A percentile compares a stretch with the other conserved stretches of the same genome.
phyloP scores from a whole-genome alignment of 1,139 yeast genomes.

The Trichomonascaceae sp. region DNA sequence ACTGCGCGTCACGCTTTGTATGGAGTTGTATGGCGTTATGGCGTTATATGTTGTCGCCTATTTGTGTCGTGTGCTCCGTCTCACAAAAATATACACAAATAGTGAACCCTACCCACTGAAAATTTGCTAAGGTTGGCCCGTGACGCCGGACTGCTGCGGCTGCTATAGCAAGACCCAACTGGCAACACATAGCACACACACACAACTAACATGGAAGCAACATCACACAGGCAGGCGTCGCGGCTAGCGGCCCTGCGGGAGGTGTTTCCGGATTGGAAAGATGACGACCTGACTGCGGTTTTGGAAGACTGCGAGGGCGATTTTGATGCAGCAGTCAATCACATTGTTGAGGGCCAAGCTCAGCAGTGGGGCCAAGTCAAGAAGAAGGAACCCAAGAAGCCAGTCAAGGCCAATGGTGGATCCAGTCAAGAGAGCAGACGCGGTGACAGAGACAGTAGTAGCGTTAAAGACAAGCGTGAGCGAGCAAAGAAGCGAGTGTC shows the following conservation, averaged over 20 bases:
- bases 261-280: constrained; percentile 91
- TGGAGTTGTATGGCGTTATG: too few relatives aligned
- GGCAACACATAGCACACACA: too few relatives aligned
- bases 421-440: constrained; percentile 6
- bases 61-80: too few relatives aligned
- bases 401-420: constrained; percentile 24
- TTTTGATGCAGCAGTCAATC: constrained; percentile 68
- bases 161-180: too few relatives aligned
- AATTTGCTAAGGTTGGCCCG: too few relatives aligned
- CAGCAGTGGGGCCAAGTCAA: constrained; percentile 52
- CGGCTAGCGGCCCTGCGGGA: constrained; percentile 50
- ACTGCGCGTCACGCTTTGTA: too few relatives aligned
- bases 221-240: too few relatives aligned
- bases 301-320: constrained; percentile 63
- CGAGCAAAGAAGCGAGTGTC: constrained; percentile 9
- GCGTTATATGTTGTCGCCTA: too few relatives aligned
- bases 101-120: too few relatives aligned
- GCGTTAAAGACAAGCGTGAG: neutral
- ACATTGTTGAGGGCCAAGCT: constrained; percentile 64
- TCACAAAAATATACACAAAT: too few relatives aligned
- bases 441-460: constrained; percentile 1
- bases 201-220: too few relatives aligned
- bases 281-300: constrained; percentile 67
- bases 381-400: constrained; percentile 25
- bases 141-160: too few relatives aligned